Evolutionary conservation across 352 stramenopile genomes (phyloP).

Genomic region (Phytopythium mirpurense): DNA sequence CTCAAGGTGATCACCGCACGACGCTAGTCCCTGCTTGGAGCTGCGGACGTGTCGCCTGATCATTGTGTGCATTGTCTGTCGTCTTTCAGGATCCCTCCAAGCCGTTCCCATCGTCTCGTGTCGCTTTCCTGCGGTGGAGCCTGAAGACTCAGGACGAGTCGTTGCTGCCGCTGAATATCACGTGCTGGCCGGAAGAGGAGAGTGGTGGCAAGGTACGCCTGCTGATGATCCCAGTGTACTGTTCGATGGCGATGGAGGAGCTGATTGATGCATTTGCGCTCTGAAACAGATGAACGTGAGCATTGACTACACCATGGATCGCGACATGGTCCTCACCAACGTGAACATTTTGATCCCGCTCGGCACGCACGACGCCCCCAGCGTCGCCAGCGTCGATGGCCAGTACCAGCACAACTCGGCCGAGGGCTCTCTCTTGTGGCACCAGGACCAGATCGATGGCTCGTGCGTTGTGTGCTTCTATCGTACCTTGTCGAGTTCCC

Average conservation of each 20-base stretch:
- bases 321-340: slow-evolving; percentile 86
- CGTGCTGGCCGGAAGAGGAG: slow-evolving; percentile 86
- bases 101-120: slow-evolving; percentile 74
- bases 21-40: not conserved
- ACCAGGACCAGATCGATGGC: slow-evolving; percentile 72
- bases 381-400: slow-evolving; percentile 72
- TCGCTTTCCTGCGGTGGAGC: slow-evolving; percentile 81
- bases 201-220: slow-evolving; percentile 57
- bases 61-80: not conserved
- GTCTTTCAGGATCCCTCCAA: slow-evolving; percentile 54
- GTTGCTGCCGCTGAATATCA: slow-evolving; percentile 83
- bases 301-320: slow-evolving; percentile 85
- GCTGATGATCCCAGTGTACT: too few relatives aligned
- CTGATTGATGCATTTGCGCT: too few relatives aligned
- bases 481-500: too few relatives aligned
- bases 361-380: slow-evolving; percentile 60
- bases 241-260: not conserved
- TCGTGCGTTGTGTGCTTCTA: slow-evolving; percentile 63
- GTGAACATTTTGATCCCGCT: slow-evolving; percentile 83
- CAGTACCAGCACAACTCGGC: slow-evolving; percentile 84
- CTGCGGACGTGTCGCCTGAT: not conserved
- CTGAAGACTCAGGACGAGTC: slow-evolving; percentile 85
- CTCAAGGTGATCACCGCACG: slow-evolving; percentile 49
- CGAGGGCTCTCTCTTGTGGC: slow-evolving; percentile 70
- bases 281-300: slow-evolving; percentile 68